Evolutionary conservation across 441 rosid genomes (phyloP), one percentile per base, ranked within the genome.

Genomic region (Theobroma grandiflorum): DNA sequence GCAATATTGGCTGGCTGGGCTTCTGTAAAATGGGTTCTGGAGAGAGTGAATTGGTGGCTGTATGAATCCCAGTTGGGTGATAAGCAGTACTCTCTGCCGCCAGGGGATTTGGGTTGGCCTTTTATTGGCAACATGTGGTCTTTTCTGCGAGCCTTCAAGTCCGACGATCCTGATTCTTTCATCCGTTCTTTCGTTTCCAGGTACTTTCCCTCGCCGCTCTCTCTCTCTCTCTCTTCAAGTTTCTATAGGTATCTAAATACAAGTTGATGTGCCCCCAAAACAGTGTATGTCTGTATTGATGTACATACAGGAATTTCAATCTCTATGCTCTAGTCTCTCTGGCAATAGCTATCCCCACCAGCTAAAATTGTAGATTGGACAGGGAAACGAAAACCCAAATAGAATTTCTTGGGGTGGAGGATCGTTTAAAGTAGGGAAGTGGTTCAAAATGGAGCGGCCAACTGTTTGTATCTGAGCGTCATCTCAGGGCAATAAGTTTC

Each of bases 21-120:
- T n/a, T 31, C 8, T 31, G 38, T 88, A 67, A 81, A 42, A 45
- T 91, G 93, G 94, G 40, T 88, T 37, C 67, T 85, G 42, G 79
- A 79, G 86, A 86, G 81, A 59, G 86, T 78, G 16, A 93, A 93
- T 72, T 49, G 74, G 33, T 91, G 90, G 93, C 18, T 90, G 6
- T 89, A 93, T 68, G 98, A 91, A 85, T 55, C 81, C 6, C 63
- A 37, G 76, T 74, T 82, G 50, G 84, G 78, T 4, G 53, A 66
- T 75, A 80, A 77, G 82, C 62, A 50, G 37, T 1, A 55, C 16
- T 33, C 37, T 49, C 83, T 83, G 0, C 88, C 85, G 43, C 86
- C 86, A 2, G 88, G 88, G 26, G 85, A 81, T 72, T 62, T 86
- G 72, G 88, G 88, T 2, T 86, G 88, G 84, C 86, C 85, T n/a